phyloP scores from a whole-genome alignment of 2,329 filamentous ascomycete species.

The Colletotrichum plurivorum region DNA sequence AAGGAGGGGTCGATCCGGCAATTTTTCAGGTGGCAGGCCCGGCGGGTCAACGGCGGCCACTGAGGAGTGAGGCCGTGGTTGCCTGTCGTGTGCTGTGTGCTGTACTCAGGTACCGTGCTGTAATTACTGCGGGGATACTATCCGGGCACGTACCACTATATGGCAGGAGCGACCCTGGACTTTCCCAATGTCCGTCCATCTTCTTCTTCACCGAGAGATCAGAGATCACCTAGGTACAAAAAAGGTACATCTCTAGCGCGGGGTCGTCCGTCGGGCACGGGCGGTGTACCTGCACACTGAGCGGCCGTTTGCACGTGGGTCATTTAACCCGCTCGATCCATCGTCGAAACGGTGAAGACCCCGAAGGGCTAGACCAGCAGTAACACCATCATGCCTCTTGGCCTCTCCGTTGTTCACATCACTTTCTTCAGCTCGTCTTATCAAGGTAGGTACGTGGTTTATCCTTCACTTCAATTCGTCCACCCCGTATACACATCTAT shows the following conservation, averaged over 20 bases:
- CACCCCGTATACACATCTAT: neutral
- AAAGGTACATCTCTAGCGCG: constrained; percentile 15
- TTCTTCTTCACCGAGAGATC: constrained; percentile 11
- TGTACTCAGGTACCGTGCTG: too few species aligned
- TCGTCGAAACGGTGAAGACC: neutral
- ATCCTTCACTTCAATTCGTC: constrained; percentile 26
- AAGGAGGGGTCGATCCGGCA: constrained; percentile 27
- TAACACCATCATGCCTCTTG: too few species aligned
- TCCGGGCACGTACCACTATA: constrained; percentile 14
- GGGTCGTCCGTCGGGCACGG: constrained; percentile 22
- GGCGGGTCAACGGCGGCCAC: too few species aligned
- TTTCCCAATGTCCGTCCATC: constrained; percentile 1
- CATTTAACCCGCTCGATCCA: too few species aligned
- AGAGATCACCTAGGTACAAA: neutral
- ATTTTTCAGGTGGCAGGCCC: constrained; percentile 29
- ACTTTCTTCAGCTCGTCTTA: neutral
- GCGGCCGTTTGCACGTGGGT: too few species aligned
- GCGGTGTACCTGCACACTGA: constrained; percentile 25
- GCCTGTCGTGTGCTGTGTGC: too few species aligned
- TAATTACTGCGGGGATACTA: too few species aligned
- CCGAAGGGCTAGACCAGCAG: neutral
- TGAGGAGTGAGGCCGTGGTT: too few species aligned
- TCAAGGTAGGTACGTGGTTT: neutral
- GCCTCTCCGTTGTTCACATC: neutral
- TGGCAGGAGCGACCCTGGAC: constrained; percentile 1